A percentile compares a stretch with the other conserved stretches of the same genome.
Conservation (phyloP, 257 asterid species). For the Nicotiana paniculata region DNA sequence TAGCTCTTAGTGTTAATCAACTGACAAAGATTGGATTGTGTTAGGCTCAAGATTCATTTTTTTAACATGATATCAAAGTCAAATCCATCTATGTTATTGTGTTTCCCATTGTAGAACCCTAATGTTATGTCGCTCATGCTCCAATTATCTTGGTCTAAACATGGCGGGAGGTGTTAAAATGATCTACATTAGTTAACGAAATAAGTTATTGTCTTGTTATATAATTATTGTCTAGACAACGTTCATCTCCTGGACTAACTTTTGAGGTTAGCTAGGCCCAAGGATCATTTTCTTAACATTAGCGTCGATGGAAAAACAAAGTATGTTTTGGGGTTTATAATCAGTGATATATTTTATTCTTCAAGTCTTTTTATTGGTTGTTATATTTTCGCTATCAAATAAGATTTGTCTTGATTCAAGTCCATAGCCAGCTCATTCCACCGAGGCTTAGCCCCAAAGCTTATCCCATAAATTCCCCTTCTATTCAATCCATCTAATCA, state of each 20-base stretch:
- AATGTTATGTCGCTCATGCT: background rate
- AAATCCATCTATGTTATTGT: too few species aligned
- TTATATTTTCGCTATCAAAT: constrained; percentile 3
- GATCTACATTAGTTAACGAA: too few species aligned
- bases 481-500: background rate
- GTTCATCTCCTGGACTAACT: too few species aligned
- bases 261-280: too few species aligned
- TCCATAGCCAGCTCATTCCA: constrained; percentile 58
- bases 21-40: background rate
- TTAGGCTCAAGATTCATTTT: too few species aligned
- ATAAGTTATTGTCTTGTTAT: too few species aligned
- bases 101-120: too few species aligned
- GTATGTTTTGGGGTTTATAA: background rate
- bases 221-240: too few species aligned
- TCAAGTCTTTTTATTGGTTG: constrained; percentile 16
- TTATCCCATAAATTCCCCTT: constrained; percentile 17
- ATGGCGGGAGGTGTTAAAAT: background rate
- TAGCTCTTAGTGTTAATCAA: background rate
- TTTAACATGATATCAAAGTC: too few species aligned
- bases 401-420: constrained; percentile 26
- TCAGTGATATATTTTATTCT: background rate
- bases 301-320: background rate
- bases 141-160: background rate
- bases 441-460: constrained; percentile 26
- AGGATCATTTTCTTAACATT: too few species aligned